These are phyloP conservation scores for Chlorella sp. DNA, from an alignment of 139 green algal genomes.

Conservation along the genomic window DNA sequence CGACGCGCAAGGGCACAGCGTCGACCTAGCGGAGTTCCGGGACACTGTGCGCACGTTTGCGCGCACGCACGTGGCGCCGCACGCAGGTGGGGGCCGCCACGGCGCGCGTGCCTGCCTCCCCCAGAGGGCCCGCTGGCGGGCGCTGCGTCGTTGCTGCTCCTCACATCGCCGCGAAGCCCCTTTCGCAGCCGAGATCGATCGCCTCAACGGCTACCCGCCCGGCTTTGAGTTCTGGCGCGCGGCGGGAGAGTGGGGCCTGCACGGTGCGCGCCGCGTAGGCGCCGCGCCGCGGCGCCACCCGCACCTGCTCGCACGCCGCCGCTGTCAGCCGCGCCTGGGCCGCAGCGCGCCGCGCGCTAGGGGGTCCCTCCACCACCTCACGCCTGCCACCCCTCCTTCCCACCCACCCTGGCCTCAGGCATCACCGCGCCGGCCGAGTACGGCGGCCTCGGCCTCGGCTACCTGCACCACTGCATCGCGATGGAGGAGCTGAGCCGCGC, in stretches of 20 bases:
- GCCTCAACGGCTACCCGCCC: conserved; percentile 76
- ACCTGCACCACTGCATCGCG: conserved; percentile 82
- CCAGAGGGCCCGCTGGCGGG: background rate
- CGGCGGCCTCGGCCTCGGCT: conserved; percentile 86
- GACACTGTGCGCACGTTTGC: conserved; percentile 70
- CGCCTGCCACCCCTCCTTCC: background rate
- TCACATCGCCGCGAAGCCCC: background rate
- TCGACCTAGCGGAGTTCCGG: conserved; percentile 59
- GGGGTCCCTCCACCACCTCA: background rate
- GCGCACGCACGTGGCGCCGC: conserved; percentile 65
- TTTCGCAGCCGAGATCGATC: conserved; percentile 72
- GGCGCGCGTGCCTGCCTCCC: conserved; percentile 81
- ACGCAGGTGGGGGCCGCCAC: no score
- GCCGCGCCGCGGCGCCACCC: background rate
- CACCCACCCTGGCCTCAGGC: conserved; percentile 26
- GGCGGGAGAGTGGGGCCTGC: conserved; percentile 85
- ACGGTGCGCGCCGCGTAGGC: conserved; percentile 50
- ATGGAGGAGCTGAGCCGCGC: conserved; percentile 93
- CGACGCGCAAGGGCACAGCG: no score
- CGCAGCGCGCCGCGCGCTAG: background rate
- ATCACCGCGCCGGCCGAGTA: conserved; percentile 79
- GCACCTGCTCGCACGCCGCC: background rate
- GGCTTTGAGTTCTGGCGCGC: conserved; percentile 81
- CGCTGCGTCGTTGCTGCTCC: background rate
- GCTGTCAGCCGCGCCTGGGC: background rate